Percentiles rank a stretch among this genome's conserved stretches.
Conservation (phyloP, 768 basidiomycete species). For the Boletus rex-veris region DNA sequence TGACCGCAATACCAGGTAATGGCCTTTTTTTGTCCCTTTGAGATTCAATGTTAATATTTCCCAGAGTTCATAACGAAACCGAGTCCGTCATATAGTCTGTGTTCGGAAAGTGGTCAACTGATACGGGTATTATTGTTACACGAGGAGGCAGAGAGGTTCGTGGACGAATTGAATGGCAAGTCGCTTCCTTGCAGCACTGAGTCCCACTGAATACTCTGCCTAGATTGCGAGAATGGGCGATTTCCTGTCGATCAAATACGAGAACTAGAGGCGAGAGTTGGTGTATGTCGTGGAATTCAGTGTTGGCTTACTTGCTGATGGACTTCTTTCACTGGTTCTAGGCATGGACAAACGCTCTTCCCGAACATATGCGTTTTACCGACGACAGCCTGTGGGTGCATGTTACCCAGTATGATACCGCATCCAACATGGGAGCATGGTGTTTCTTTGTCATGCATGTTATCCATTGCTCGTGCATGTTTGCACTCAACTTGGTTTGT, state of each 20-base stretch:
- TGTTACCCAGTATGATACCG: conserved; percentile 74
- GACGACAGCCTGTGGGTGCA: conserved; percentile 68
- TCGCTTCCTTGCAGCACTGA: neutral
- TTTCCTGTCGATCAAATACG: conserved; percentile 34
- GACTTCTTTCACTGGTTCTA: conserved; percentile 23
- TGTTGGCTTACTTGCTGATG: conserved; percentile 3
- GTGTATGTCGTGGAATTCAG: conserved; percentile 16
- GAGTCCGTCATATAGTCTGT: conserved; percentile 50
- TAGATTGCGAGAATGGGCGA: conserved; percentile 27
- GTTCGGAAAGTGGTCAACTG: conserved; percentile 67
- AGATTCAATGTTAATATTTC: conserved; percentile 2
- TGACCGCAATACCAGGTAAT: conserved; percentile 33
- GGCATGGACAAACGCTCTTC: conserved; percentile 67
- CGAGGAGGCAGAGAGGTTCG: conserved; percentile 52
- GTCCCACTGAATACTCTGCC: conserved; percentile 19
- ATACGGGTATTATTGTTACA: conserved; percentile 67
- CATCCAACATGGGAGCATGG: conserved; percentile 77
- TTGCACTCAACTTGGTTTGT: conserved; percentile 63
- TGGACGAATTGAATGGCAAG: conserved; percentile 52
- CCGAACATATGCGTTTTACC: conserved; percentile 67
- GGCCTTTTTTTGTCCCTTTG: neutral
- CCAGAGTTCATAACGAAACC: conserved; percentile 68
- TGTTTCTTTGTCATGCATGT: conserved; percentile 75
- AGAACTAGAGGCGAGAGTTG: conserved; percentile 46
- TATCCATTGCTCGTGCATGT: conserved; percentile 62